Evolutionary conservation across 208 protist species (phyloP).

Genomic region (Leishmania martiniquensis): DNA sequence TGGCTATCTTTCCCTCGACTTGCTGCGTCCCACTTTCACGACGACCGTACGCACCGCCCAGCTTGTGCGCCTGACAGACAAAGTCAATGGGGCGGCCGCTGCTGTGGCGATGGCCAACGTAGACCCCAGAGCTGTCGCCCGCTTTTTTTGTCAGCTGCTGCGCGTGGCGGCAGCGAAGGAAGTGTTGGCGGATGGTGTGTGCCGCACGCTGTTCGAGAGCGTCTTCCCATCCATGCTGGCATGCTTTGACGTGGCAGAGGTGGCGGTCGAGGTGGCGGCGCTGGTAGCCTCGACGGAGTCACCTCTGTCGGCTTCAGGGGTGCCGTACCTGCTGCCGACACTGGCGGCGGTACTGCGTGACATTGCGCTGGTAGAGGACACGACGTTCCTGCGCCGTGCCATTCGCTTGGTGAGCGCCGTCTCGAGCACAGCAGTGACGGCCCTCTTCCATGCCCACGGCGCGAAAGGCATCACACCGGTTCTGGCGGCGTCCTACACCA

Average conservation of each 20-base stretch:
- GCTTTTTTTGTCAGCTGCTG: slow-evolving; percentile 49
- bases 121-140: slow-evolving; percentile 31
- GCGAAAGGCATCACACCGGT: slow-evolving; percentile 36
- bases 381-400: slow-evolving; percentile 43
- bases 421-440: slow-evolving; percentile 40
- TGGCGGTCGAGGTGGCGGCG: slow-evolving; percentile 29
- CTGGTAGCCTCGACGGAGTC: slow-evolving; percentile 14
- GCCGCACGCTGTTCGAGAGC: slow-evolving; percentile 36
- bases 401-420: slow-evolving; percentile 60
- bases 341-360: slow-evolving; percentile 64
- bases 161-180: slow-evolving; percentile 40
- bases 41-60: slow-evolving; percentile 74
- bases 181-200: slow-evolving; percentile 35
- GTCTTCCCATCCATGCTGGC: slow-evolving; percentile 43
- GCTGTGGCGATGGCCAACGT: slow-evolving; percentile 24
- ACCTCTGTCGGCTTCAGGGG: neutral
- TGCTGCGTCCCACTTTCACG: slow-evolving; percentile 53
- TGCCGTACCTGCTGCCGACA: slow-evolving; percentile 57
- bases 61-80: slow-evolving; percentile 70
- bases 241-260: slow-evolving; percentile 23
- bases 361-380: slow-evolving; percentile 28
- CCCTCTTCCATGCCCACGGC: slow-evolving; percentile 46
- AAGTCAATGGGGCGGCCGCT: slow-evolving; percentile 31
- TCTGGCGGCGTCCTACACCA: slow-evolving; percentile 46
- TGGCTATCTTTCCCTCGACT: slow-evolving; percentile 57